Conservation (phyloP, 1,284 basidiomycete species). For the Tilletia walkeri region DNA sequence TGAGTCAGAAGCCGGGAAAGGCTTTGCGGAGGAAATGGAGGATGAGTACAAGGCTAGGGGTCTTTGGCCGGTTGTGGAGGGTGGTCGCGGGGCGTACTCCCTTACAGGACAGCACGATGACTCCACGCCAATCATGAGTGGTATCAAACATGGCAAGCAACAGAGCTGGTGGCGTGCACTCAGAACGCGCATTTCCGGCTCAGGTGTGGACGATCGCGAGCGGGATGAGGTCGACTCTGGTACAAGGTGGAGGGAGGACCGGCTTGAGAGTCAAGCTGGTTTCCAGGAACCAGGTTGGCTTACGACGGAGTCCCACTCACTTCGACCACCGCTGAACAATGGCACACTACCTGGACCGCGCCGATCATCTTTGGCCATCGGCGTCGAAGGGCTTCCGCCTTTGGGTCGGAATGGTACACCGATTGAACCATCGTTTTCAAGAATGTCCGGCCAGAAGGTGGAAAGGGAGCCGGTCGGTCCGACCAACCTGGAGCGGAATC, state of each 20-base stretch:
- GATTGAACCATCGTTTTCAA: neutral
- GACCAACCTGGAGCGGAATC: neutral
- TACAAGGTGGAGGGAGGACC: neutral
- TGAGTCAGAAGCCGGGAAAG: constrained; percentile 4
- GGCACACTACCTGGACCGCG: neutral
- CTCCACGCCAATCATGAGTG: neutral
- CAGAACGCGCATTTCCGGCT: constrained; percentile 19
- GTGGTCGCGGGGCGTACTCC: neutral
- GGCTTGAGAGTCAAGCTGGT: neutral
- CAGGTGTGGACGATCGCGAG: constrained; percentile 17
- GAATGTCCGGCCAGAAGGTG: neutral
- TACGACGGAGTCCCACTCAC: neutral
- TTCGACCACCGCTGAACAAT: neutral
- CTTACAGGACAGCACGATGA: neutral
- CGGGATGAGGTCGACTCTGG: constrained; percentile 1
- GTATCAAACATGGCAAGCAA: constrained; percentile 3
- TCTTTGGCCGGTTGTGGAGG: neutral
- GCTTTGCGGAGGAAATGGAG: constrained; percentile 22
- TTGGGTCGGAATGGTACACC: neutral
- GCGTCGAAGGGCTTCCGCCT: neutral
- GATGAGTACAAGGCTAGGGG: constrained; percentile 17
- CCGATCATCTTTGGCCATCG: neutral
- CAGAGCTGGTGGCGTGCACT: constrained; percentile 22
- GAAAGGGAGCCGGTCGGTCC: too few relatives aligned
- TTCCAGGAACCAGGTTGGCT: neutral